Evolutionary conservation across 345 rosid species (phyloP), one percentile per base, ranked within the genome.

Genomic region (Barbarea vulgaris): DNA sequence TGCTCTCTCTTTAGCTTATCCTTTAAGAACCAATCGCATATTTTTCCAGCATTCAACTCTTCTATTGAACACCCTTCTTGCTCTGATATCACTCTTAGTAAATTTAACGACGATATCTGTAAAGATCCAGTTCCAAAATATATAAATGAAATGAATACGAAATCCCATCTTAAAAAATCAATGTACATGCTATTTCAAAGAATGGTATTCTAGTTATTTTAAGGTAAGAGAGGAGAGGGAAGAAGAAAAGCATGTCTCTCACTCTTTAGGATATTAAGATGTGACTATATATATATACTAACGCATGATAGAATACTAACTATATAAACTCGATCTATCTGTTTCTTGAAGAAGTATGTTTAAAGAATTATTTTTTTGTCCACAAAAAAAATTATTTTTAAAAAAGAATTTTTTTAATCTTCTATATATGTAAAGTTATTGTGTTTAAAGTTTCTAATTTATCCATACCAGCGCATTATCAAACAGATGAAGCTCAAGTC

Each of bases 11-110:
- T 95, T 3, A 85, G 74, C 84, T 85, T 94, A 63, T 94, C 98
- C 28, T 94, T 87, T 6, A 88, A 25, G 64, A 94, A 91, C 97
- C 98, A 94, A 61, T 94, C 98, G 5, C 98, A 88, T 36, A 88
- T 28, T 60, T 78, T 90, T 25, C 93, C 97, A 9, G 91, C 99
- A 44, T 94, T 94, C 51, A 91, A 76, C 83, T 91, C 93, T 83
- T 91, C 92, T 33, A 91, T 91, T 17, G 88, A 37, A 60, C 93
- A 91, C 17, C 86, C 92, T 80, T 94, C 97, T 64, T 91, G 88
- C 83, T 91, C 96, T 4, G 95, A 75, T 69, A 90, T 77, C 75
- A 90, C 95, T 59, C 85, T 85, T n/a, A 94, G 69, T 37, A 94
- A 80, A 72, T 91, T 94, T 83, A 94, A 66, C 7, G 96, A 91